Evolutionary conservation across 176 grass and related monocot species (phyloP), one percentile per base, ranked within the genome.

Genomic region (Dendrocalamus sinicus): DNA sequence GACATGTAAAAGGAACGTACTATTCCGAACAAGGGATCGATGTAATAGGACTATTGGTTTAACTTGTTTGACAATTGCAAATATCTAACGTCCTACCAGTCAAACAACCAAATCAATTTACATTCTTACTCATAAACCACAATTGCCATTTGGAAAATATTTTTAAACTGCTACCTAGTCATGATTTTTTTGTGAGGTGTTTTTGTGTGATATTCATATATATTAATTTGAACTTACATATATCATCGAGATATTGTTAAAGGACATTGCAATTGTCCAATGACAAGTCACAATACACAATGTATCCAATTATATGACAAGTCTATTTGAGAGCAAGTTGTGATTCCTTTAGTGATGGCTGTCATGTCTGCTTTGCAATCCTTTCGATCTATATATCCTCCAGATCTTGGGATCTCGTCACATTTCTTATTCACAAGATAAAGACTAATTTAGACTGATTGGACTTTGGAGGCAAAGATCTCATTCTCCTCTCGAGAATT

Each of bases 331-430:
- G 52, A 32, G 46, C 17, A 72, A 37, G 32, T n/a, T 20, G 67
- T 45, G 12, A 50, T 50, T 28, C 43, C 54, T 26, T 44, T 78
- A 28, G n/a, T 66, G 41, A 79, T 72, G 70, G 35, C 70, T 14
- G n/a, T 72, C 24, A 64, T 72, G 23, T 48, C 65, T 32, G 62
- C 65, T 52, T 53, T 39, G 28, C 62, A 67, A 37, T 20, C 35
- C 62, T 53, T 80, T 67, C 78, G 12, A 80, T 53, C 62, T 12
- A 79, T 35, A 79, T 79, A 79, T 79, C 9, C 28, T 67, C 62
- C 15, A 37, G 19, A 67, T 67, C 62, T n/a, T 23, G 28, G 14
- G 37, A 52, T 39, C 46, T 14, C 22, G 28, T 32, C 19, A 39
- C 12, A 47, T 67, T 80, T 80, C 46, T 67, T 53, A 62, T 51